phyloP scores from a whole-genome alignment of 148 eudicot genomes.

The Rhododendron molle region DNA sequence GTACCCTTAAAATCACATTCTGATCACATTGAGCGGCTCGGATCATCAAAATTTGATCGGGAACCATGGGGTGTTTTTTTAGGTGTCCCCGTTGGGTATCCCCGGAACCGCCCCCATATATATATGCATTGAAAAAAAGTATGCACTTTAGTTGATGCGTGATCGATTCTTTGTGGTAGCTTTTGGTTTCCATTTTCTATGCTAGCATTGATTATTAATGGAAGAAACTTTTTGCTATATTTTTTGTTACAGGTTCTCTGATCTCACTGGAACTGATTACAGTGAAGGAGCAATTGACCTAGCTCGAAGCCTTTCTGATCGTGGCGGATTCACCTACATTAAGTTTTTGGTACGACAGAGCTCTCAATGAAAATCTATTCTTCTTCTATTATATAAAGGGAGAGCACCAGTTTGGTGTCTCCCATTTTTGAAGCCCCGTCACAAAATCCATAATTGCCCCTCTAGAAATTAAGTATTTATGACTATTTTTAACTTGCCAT shows the following conservation, averaged over 20 bases:
- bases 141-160: background rate
- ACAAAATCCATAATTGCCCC: background rate
- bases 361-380: background rate
- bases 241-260: conserved; percentile 64
- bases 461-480: background rate
- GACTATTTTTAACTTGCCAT: too few species aligned
- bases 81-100: too few species aligned
- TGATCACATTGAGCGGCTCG: too few species aligned
- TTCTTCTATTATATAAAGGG: background rate
- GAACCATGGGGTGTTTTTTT: too few species aligned
- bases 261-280: conserved; percentile 92
- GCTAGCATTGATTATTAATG: background rate
- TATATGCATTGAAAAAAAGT: background rate
- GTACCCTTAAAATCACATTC: too few species aligned
- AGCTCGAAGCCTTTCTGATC: conserved; percentile 87
- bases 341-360: conserved; percentile 64
- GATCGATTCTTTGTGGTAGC: background rate
- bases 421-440: background rate
- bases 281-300: conserved; percentile 93
- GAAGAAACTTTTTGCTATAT: background rate
- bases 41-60: too few species aligned
- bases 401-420: background rate
- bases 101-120: too few species aligned
- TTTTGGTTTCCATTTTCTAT: background rate
- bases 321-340: conserved; percentile 64